Evolutionary conservation across 805 yeast species (phyloP), one percentile per base, ranked within the genome.

Genomic region (Kazachstania viticola): DNA sequence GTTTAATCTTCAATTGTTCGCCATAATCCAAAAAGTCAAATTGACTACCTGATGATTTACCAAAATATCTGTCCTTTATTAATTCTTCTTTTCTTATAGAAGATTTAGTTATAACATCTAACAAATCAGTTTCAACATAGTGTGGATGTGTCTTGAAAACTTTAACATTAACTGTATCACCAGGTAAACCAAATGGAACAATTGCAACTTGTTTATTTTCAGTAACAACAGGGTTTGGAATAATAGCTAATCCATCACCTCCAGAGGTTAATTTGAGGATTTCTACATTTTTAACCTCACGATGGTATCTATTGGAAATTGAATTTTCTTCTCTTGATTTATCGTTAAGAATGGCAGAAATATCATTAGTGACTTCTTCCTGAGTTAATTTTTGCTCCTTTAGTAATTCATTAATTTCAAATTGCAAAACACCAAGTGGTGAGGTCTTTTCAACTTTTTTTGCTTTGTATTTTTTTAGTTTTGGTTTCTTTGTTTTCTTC

Each of bases 11-110:
- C 32, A 91, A 62, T 58, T 88, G 97, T 26, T 75, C 65, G 1
- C 66, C 67, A 52, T 91, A 91, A 2, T 70, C 64, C 21, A 85
- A 60, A 54, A 74, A 74, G 53, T 91, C 97, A 51, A 75, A 84
- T 59, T 91, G 97, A 55, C 97, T 87, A 3, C 97, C 97, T 1
- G 94, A 82, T 54, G 96, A 87, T 40, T 73, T 73, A 11, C 94
- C 94, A 60, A 88, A 91, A 60, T 91, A 91, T 40, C 71, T 67
- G 41, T 69, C 69, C 35, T 79, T 73, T 32, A 80, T 64, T 5
- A 61, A 51, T 44, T 80, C 77, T 38, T 82, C 65, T 29, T 71
- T 56, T 40, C 82, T 48, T 71, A 59, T 28, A 43, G 51, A 3
- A 40, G 79, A 65, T 2, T 62, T 45, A 38, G 58, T 34, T 3